Evolutionary conservation across 768 basidiomycete species (phyloP).

Genomic region (Cubamyces lactineus): DNA sequence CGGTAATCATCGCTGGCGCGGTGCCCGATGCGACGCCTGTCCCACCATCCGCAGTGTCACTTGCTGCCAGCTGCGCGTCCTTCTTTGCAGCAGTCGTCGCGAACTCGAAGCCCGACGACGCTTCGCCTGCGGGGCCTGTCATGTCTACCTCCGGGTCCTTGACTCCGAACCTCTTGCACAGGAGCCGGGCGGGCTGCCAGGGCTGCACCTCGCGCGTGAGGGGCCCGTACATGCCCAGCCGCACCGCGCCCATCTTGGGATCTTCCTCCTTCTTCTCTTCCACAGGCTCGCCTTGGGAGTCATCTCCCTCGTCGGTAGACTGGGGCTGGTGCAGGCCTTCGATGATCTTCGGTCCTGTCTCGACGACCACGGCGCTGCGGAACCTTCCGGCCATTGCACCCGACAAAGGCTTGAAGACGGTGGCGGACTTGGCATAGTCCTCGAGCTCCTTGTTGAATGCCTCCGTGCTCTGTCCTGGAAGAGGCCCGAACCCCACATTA

Average conservation of each 20-base stretch:
- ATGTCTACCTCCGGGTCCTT: conserved; percentile 78
- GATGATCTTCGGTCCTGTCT: conserved; percentile 58
- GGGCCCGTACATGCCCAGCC: conserved; percentile 86
- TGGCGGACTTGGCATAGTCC: conserved; percentile 86
- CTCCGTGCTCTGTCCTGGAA: conserved; percentile 61
- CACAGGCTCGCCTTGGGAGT: conserved; percentile 33
- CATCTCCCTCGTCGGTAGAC: conserved; percentile 1
- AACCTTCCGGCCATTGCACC: conserved; percentile 96
- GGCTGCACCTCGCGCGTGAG: conserved; percentile 74
- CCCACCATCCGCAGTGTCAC: background rate
- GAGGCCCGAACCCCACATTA: conserved; percentile 51
- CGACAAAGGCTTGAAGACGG: conserved; percentile 88
- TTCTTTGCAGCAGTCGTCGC: conserved; percentile 18
- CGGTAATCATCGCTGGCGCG: conserved; percentile 22
- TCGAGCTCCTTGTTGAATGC: conserved; percentile 81
- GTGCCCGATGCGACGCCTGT: background rate
- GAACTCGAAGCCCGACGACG: conserved; percentile 20
- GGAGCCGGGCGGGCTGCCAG: conserved; percentile 82
- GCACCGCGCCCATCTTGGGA: conserved; percentile 81
- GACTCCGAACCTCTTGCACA: conserved; percentile 94
- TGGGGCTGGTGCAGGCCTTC: conserved; percentile 71
- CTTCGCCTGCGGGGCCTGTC: conserved; percentile 28
- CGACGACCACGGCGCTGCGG: conserved; percentile 77
- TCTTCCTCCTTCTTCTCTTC: conserved; percentile 62
- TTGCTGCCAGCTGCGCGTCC: background rate